These are phyloP conservation scores for Candida golubevii DNA, from an alignment of 805 yeast genomes.

Conservation along the genomic window DNA sequence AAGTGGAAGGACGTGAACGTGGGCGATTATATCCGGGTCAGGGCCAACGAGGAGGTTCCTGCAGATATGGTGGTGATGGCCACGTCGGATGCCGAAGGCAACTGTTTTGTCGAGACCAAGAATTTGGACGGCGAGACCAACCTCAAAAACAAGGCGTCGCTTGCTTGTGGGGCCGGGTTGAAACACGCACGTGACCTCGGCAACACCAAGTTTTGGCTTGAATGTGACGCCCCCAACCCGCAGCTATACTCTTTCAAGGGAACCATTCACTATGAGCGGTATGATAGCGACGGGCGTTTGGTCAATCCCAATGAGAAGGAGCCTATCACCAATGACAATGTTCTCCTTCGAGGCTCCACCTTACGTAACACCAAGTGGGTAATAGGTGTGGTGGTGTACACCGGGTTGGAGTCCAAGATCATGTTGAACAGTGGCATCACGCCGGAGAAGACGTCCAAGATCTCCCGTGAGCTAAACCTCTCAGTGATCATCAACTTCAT, in stretches of 20 bases:
- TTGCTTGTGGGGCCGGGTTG: constrained; percentile 51
- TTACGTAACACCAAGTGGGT: constrained; percentile 75
- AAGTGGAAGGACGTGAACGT: constrained; percentile 22
- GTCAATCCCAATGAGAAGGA: constrained; percentile 43
- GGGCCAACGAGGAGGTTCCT: constrained; percentile 71
- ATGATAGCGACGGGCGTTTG: constrained; percentile 26
- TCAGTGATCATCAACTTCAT: constrained; percentile 62
- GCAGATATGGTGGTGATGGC: constrained; percentile 63
- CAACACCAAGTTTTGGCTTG: constrained; percentile 54
- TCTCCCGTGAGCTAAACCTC: constrained; percentile 61
- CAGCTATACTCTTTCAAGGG: constrained; percentile 65
- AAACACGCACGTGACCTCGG: constrained; percentile 57
- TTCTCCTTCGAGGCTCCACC: constrained; percentile 67
- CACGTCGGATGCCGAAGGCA: constrained; percentile 67
- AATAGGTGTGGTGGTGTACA: constrained; percentile 68
- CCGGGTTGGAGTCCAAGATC: constrained; percentile 73
- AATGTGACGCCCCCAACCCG: constrained; percentile 69
- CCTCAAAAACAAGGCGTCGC: constrained; percentile 53
- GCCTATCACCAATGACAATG: constrained; percentile 56
- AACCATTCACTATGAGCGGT: constrained; percentile 50
- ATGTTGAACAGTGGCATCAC: constrained; percentile 76
- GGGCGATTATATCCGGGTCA: constrained; percentile 66
- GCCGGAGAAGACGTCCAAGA: constrained; percentile 66
- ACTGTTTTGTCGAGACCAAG: constrained; percentile 50
- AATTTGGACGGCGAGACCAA: constrained; percentile 23